phyloP scores from a whole-genome alignment of 1,284 basidiomycete species.

The Wallemia ichthyophaga region DNA sequence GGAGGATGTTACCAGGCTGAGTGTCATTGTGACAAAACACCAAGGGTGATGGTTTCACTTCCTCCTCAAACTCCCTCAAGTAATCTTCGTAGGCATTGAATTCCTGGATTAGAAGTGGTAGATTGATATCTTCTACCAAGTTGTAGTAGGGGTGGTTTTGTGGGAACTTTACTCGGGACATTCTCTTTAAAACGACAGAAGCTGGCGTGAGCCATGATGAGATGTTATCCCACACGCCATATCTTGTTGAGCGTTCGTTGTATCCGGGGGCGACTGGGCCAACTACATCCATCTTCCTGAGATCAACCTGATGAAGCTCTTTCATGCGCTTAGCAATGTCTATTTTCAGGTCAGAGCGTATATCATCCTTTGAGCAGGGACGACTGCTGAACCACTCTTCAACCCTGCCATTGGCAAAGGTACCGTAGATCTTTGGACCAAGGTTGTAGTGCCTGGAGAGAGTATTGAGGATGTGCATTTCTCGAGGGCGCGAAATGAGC shows the following conservation, averaged over 20 bases:
- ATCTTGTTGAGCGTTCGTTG: background rate
- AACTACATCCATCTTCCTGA: constrained; percentile 24
- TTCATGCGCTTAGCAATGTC: constrained; percentile 75
- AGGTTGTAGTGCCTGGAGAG: constrained; percentile 59
- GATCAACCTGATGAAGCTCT: constrained; percentile 66
- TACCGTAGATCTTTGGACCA: constrained; percentile 70
- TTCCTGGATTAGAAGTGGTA: constrained; percentile 29
- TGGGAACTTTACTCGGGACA: constrained; percentile 4
- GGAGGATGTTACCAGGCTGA: constrained; percentile 72
- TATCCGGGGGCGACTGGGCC: constrained; percentile 10
- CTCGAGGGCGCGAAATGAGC: constrained; percentile 53
- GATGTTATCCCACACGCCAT: constrained; percentile 30
- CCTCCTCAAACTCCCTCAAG: constrained; percentile 29
- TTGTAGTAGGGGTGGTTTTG: constrained; percentile 13
- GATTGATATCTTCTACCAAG: constrained; percentile 21
- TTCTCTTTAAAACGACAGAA: constrained; percentile 20
- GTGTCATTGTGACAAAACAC: constrained; percentile 42
- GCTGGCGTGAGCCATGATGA: constrained; percentile 31
- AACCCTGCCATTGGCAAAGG: constrained; percentile 68
- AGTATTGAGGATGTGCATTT: constrained; percentile 56
- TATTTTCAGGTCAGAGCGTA: constrained; percentile 38
- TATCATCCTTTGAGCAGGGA: constrained; percentile 39
- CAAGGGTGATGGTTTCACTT: constrained; percentile 25
- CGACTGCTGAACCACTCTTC: constrained; percentile 77
- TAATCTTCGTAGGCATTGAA: constrained; percentile 39